Evolutionary conservation across 768 basidiomycete genomes (phyloP), one percentile per base, ranked within the genome.

Genomic region (Agaricus bisporus): DNA sequence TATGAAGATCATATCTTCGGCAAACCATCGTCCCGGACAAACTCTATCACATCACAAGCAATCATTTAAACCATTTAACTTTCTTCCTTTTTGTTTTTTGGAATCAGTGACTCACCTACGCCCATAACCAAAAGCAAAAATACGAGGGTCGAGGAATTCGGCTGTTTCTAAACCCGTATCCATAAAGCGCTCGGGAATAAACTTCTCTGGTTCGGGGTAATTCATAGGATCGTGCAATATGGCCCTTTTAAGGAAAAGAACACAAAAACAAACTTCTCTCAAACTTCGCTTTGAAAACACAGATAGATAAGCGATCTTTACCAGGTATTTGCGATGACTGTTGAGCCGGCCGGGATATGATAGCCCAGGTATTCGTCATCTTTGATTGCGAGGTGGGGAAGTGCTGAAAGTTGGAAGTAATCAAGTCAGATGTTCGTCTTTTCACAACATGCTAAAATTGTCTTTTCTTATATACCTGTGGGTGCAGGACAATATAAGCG

Each of bases 21-120:
- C 61, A 49, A 65, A 56, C 36, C 64, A 43, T 35, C 63, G 51
- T 15, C 65, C 66, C 2, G 66, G 64, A 18, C 64, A 68, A 11
- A 64, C 59, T 54, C 66, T 65, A 37, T 38, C 35, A 22, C 22
- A 37, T 38, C 35, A 22, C 22, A 22, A 4, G 22, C 22, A 22
- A 22, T 22, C 22, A 22, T 22, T 22, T 4, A 22, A 22, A 22
- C 22, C 22, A 22, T 22, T 22, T 22, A 2, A 4, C 4, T 22
- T 22, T 22, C 22, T 1, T 44, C 11, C 11, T 41, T 20, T 17
- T 20, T 17, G 9, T 8, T 15, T 15, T 15, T n/a, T 20, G n/a
- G 7, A n/a, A 44, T 6, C 8, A 38, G 5, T 22, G 22, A n/a
- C 36, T 46, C 20, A 53, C 51, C 51, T 53, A 22, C 51, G 51